A percentile compares a stretch with the other conserved stretches of the same genome.
phyloP scores from a whole-genome alignment of 352 stramenopile species.

The Phytopythium delawarense region DNA sequence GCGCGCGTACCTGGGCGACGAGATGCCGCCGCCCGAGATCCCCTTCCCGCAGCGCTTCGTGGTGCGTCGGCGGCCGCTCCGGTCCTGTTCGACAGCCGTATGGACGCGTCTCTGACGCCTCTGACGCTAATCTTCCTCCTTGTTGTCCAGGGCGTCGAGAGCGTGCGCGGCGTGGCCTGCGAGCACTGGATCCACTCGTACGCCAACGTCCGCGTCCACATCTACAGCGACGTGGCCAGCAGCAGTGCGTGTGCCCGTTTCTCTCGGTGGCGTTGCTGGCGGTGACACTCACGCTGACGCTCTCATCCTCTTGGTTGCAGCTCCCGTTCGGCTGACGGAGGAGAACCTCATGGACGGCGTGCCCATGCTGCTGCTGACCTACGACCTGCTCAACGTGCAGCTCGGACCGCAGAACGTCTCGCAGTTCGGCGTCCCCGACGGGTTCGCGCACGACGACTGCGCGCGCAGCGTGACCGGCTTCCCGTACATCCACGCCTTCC shows the following conservation, averaged over 20 bases:
- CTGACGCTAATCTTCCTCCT: neutral
- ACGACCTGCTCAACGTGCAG: constrained; percentile 49
- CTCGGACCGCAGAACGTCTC: constrained; percentile 42
- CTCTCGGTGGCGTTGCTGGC: neutral
- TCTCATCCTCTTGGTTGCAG: constrained; percentile 16
- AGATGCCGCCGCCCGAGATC: constrained; percentile 53
- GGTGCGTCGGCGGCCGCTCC: constrained; percentile 11
- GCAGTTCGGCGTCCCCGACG: constrained; percentile 49
- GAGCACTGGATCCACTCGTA: constrained; percentile 64
- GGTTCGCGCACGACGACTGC: constrained; percentile 57
- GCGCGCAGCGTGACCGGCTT: constrained; percentile 58
- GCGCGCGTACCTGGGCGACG: constrained; percentile 58
- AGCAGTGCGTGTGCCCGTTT: constrained; percentile 19
- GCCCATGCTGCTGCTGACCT: constrained; percentile 55
- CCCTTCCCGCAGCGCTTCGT: constrained; percentile 48
- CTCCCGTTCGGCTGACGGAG: constrained; percentile 61
- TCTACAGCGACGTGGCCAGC: constrained; percentile 47
- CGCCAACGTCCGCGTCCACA: constrained; percentile 44
- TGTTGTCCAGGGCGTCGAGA: constrained; percentile 42
- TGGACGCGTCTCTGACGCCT: neutral
- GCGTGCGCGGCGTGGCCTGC: constrained; percentile 46
- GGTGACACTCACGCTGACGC: neutral
- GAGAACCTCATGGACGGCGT: constrained; percentile 44
- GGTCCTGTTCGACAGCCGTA: too few relatives aligned
- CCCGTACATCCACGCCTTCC: constrained; percentile 74